phyloP scores from a whole-genome alignment of 345 rosid genomes.

The Eucalyptus polyanthemos region DNA sequence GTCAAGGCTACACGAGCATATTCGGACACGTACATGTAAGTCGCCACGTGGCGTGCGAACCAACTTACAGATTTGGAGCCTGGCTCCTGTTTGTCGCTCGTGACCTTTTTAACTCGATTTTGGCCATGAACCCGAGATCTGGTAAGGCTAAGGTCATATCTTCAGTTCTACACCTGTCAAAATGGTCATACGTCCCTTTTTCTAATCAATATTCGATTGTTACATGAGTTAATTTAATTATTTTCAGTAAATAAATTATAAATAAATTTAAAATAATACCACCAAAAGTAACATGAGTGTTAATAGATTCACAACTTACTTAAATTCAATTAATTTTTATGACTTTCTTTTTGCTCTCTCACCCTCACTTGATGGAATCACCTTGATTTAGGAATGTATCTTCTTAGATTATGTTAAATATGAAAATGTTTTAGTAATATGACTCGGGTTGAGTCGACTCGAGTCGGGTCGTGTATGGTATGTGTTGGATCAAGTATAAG shows the following conservation, averaged over 20 bases:
- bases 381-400: not conserved
- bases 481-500: rapidly evolving
- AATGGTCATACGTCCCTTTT: not conserved
- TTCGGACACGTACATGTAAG: not conserved
- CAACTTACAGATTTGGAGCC: not conserved
- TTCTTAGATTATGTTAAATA: not conserved
- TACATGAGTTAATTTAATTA: not conserved
- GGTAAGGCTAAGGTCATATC: not conserved
- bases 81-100: not conserved
- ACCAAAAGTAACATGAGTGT: rapidly evolving
- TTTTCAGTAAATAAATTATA: not conserved
- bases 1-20: not conserved
- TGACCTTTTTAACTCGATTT: not conserved
- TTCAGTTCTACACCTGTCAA: not conserved
- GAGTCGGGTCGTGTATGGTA: rapidly evolving
- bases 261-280: not conserved
- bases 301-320: not conserved
- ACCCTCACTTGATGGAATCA: not conserved
- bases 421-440: not conserved
- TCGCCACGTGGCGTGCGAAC: not conserved
- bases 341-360: not conserved
- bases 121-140: not conserved
- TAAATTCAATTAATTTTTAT: not conserved
- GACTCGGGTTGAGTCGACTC: rapidly evolving
- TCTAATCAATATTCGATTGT: not conserved